Conservation (phyloP, 345 rosid species). For the Turritis glabra region DNA sequence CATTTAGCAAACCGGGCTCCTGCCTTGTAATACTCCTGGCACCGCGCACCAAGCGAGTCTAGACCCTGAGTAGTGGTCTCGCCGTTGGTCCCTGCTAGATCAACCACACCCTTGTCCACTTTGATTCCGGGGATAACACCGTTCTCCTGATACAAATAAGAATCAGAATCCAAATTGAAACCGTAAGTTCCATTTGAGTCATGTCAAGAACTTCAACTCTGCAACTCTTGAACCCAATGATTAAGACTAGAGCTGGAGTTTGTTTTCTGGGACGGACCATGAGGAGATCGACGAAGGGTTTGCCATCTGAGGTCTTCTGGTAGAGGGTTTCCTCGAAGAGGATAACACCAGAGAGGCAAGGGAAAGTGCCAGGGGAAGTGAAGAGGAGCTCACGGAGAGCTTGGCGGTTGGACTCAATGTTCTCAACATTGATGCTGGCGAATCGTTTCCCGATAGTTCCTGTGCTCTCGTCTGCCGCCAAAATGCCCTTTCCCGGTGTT, state of each 20-base stretch:
- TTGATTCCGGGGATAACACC: slow-evolving; percentile 86
- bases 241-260: slow-evolving; percentile 6
- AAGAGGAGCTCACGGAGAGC: slow-evolving; percentile 93
- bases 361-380: slow-evolving; percentile 67
- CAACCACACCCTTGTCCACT: slow-evolving; percentile 94
- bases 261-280: slow-evolving; percentile 6
- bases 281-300: slow-evolving; percentile 82
- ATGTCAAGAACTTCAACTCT: slow-evolving; percentile 10
- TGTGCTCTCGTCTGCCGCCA: slow-evolving; percentile 97
- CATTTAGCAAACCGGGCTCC: slow-evolving; percentile 96
- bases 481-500: slow-evolving; percentile 87
- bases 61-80: slow-evolving; percentile 97
- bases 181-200: slow-evolving; percentile 3
- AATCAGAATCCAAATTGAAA: neutral
- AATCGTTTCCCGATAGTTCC: slow-evolving; percentile 98
- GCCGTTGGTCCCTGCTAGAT: slow-evolving; percentile 75
- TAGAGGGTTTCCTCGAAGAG: slow-evolving; percentile 95
- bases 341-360: slow-evolving; percentile 88
- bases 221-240: slow-evolving; percentile 10
- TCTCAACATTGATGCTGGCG: slow-evolving; percentile 86
- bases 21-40: slow-evolving; percentile 88
- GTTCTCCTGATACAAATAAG: slow-evolving; percentile 46
- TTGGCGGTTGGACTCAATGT: slow-evolving; percentile 91
- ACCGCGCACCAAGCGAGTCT: slow-evolving; percentile 77
- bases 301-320: slow-evolving; percentile 75